Percentiles rank a stretch among this genome's conserved stretches.
phyloP scores from a whole-genome alignment of 73 alveolate species.

The Paramecium primaurelia region DNA sequence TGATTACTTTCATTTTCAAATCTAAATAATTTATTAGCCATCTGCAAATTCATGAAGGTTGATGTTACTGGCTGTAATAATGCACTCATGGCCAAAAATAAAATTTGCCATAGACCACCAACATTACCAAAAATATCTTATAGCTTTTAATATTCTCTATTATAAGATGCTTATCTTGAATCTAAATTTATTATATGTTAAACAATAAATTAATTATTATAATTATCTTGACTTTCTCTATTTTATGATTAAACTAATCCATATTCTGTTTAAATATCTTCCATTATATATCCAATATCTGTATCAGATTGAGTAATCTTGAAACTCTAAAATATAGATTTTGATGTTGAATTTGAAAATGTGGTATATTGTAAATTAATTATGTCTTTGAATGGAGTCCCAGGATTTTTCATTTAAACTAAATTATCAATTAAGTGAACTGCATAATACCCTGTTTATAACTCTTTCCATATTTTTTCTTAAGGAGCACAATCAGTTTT shows the following conservation, averaged over 20 bases:
- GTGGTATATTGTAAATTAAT: not conserved
- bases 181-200: not conserved
- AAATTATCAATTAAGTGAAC: not conserved
- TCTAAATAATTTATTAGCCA: constrained; percentile 50
- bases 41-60: not conserved
- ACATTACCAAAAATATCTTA: not conserved
- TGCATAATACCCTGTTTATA: not conserved
- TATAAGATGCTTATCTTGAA: not conserved
- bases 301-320: not conserved
- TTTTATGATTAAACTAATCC: not conserved
- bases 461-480: not conserved
- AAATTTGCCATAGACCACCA: not conserved
- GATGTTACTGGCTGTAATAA: not conserved
- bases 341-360: not conserved
- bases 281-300: not conserved
- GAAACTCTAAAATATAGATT: not conserved
- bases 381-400: not conserved
- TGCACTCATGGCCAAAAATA: not conserved
- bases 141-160: not conserved
- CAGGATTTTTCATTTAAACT: not conserved
- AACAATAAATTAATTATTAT: not conserved
- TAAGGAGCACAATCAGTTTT: not conserved
- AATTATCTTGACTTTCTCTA: not conserved
- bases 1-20: not conserved
- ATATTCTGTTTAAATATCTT: not conserved